A percentile compares a stretch with the other conserved stretches of the same genome.
Evolutionary conservation across 192 early-diverging fungal species (phyloP).

Genomic region (Phycomyces nitens): DNA sequence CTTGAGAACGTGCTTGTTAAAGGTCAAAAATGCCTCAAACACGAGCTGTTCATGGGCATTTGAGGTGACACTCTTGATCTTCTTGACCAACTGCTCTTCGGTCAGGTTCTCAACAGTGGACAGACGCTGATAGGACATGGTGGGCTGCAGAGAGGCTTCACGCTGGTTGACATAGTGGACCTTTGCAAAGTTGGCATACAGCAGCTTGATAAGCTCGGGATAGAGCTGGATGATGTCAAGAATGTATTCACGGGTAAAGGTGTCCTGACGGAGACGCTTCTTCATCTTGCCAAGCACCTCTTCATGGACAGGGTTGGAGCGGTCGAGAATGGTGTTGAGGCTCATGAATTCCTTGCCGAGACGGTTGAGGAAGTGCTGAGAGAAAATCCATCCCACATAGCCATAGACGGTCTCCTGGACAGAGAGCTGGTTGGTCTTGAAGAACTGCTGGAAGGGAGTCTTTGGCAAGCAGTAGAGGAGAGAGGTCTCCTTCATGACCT

Average conservation of each 20-base stretch:
- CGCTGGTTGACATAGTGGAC: constrained; percentile 86
- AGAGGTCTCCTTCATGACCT: constrained; percentile 96
- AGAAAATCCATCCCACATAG: constrained; percentile 96
- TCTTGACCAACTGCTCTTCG: constrained; percentile 84
- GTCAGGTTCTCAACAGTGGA: constrained; percentile 68
- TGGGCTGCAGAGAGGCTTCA: constrained; percentile 51
- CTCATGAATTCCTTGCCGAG: constrained; percentile 91
- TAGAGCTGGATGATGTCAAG: constrained; percentile 94
- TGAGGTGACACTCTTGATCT: constrained; percentile 85
- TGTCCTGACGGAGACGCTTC: constrained; percentile 95
- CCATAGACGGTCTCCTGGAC: constrained; percentile 97
- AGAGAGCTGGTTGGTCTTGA: constrained; percentile 87
- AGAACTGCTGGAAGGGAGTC: constrained; percentile 90
- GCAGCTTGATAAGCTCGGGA: constrained; percentile 87
- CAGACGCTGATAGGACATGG: constrained; percentile 88
- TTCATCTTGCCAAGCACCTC: constrained; percentile 97
- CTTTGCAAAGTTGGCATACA: constrained; percentile 94
- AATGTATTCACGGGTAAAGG: constrained; percentile 98
- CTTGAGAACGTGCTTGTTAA: constrained; percentile 97
- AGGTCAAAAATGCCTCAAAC: constrained; percentile 90
- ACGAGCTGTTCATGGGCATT: constrained; percentile 95
- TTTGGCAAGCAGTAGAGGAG: constrained; percentile 94
- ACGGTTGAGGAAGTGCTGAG: constrained; percentile 98
- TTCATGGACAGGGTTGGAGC: constrained; percentile 75
- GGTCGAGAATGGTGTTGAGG: constrained; percentile 79